Conservation (phyloP, 1,284 basidiomycete genomes). For the Caloboletus inedulis region DNA sequence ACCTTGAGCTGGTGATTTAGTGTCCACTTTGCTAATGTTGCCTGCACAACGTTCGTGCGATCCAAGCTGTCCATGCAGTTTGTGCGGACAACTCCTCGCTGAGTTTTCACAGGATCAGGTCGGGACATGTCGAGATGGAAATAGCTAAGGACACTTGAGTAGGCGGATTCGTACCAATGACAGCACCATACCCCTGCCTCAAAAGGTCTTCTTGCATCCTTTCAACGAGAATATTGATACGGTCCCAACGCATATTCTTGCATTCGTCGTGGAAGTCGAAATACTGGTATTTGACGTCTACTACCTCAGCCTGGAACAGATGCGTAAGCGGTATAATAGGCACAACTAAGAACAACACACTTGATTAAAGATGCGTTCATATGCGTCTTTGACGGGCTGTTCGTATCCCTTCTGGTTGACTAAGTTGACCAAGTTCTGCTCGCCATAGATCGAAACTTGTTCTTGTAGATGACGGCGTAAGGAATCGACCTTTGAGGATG, state of each 20-base stretch:
- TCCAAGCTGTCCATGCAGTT: slow-evolving; percentile 98
- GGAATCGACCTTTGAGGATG: slow-evolving; percentile 56
- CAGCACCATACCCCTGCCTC: slow-evolving; percentile 58
- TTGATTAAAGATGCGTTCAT: slow-evolving; percentile 75
- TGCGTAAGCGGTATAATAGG: slow-evolving; percentile 4
- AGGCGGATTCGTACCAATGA: background rate
- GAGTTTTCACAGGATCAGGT: slow-evolving; percentile 49
- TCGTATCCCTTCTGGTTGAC: slow-evolving; percentile 97
- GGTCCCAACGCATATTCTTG: slow-evolving; percentile 93
- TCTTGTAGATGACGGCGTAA: slow-evolving; percentile 75
- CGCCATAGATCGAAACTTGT: slow-evolving; percentile 77
- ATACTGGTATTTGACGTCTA: slow-evolving; percentile 85
- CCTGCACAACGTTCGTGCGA: slow-evolving; percentile 95
- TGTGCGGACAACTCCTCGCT: slow-evolving; percentile 71
- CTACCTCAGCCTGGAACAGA: slow-evolving; percentile 50
- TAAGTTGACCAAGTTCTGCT: slow-evolving; percentile 84
- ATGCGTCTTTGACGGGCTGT: slow-evolving; percentile 94
- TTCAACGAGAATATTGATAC: slow-evolving; percentile 83
- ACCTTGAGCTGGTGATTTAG: slow-evolving; percentile 77
- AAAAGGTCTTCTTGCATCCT: slow-evolving; percentile 72
- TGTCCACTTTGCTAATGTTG: slow-evolving; percentile 81
- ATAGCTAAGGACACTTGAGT: slow-evolving; percentile 48
- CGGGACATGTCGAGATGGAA: slow-evolving; percentile 61
- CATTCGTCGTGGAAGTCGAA: slow-evolving; percentile 99
- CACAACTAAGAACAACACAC: slow-evolving; percentile 33